Base-by-base conservation (phyloP, 805 yeast genomes). In the Starmerella apicola region DNA sequence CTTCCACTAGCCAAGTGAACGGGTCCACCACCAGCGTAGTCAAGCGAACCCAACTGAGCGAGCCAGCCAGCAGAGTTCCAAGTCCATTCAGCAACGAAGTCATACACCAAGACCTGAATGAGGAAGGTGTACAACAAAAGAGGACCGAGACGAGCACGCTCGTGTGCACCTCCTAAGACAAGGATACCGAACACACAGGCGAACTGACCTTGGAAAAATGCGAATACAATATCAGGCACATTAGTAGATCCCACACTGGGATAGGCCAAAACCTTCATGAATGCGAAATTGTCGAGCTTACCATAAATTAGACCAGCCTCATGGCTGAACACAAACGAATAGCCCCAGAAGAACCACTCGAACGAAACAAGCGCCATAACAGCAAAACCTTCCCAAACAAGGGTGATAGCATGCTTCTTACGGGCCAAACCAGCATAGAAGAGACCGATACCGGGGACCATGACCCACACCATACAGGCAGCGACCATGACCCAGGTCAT, bases 321-420 rank as follows among this genome's bases (percentile, higher is more conserved):
- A 57, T 78, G 82, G 20, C 88, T 70, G 59, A 88, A 88, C 16
- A 84, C 78, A 42, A 91, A 70, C 12, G 96, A 82, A 63, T 81
- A 88, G 47, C 97, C 98, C 95, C 96, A 85, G 67, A 85, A 86
- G 63, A 85, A 91, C 97, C 98, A 88, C 61, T 91, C 95, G 72
- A 91, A 84, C 1, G 81, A 64, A 6, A 85, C 76, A 24, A 88
- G 66, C 51, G 91, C 77, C 17, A 76, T 76, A 17, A 93, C 84
- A 81, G 84, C 85, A 57, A 91, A 65, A 5, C 95, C 78, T 19
- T 95, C 91, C 96, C 96, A 91, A 38, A 91, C 65, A 38, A 91
- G 67, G 6, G 96, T 82, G 40, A 91, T 66, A n/a, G 96, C 95
- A 55, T 91, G 96, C 62, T 86, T 83, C 62, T 88, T 88, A 62